A percentile compares a stretch with the other conserved stretches of the same genome.
These are phyloP conservation scores for Coelastrella sp. DNA, from an alignment of 139 green algal species.

Conservation along the genomic window DNA sequence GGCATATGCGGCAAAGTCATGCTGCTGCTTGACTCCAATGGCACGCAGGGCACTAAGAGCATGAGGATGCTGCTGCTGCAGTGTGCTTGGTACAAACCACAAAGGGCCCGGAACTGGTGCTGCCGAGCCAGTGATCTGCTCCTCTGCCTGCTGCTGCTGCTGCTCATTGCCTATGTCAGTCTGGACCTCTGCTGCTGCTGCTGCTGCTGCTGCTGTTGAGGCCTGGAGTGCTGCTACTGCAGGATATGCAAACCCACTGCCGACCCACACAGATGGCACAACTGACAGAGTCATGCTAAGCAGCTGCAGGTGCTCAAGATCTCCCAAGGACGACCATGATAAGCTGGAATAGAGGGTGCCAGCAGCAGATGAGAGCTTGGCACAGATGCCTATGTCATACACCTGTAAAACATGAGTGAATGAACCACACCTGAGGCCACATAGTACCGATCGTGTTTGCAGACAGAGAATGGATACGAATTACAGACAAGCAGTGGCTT, in stretches of 20 bases:
- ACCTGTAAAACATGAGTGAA: slow-evolving; percentile 31
- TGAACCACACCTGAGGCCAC: too few relatives aligned
- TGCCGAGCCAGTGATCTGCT: not conserved
- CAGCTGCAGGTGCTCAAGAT: slow-evolving; percentile 5
- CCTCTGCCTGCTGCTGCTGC: not conserved
- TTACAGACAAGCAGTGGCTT: too few relatives aligned
- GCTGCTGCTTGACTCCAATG: slow-evolving; percentile 6
- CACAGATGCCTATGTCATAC: not conserved
- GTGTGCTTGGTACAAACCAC: not conserved
- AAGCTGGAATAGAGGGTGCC: slow-evolving; percentile 2
- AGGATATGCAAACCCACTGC: slow-evolving; percentile 35
- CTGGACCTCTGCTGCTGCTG: not conserved
- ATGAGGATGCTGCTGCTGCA: slow-evolving; percentile 23
- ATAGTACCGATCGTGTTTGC: too few relatives aligned
- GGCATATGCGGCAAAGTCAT: slow-evolving; percentile 43
- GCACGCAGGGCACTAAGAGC: not conserved
- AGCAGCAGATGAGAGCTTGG: slow-evolving; percentile 15
- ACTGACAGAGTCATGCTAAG: slow-evolving; percentile 20
- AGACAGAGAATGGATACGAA: too few relatives aligned
- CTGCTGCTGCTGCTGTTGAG: not conserved
- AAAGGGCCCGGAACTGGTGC: slow-evolving; percentile 12
- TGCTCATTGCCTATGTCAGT: not conserved
- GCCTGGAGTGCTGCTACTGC: slow-evolving; percentile 6
- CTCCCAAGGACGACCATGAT: not conserved
- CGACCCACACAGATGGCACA: slow-evolving; percentile 28